phyloP scores from a whole-genome alignment of 2,329 filamentous ascomycete genomes.

The Teratosphaeria epicoccoides region DNA sequence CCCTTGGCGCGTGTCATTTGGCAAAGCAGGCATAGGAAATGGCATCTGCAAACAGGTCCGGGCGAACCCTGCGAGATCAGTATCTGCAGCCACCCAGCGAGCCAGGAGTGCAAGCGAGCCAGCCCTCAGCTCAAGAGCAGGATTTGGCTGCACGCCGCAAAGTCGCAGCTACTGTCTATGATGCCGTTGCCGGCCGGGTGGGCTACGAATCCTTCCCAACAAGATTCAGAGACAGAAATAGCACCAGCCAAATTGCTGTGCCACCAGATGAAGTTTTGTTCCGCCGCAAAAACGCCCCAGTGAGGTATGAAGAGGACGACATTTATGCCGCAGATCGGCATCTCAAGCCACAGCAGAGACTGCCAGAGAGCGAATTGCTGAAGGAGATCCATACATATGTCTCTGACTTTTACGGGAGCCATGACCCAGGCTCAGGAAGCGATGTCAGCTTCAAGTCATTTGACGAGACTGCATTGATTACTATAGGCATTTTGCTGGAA shows the following conservation, averaged over 20 bases:
- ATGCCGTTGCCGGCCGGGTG: slow-evolving; percentile 55
- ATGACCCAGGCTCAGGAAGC: slow-evolving; percentile 8
- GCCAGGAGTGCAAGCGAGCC: neutral
- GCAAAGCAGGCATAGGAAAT: too few relatives aligned
- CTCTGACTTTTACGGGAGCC: slow-evolving; percentile 51
- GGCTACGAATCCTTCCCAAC: slow-evolving; percentile 33
- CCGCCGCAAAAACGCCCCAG: slow-evolving; percentile 51
- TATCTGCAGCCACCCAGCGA: neutral
- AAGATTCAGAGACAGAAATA: slow-evolving; percentile 19
- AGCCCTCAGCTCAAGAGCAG: neutral
- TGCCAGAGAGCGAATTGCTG: slow-evolving; percentile 61
- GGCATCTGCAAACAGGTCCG: neutral
- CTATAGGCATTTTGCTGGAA: slow-evolving; percentile 64
- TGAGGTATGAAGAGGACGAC: slow-evolving; percentile 59
- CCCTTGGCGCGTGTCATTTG: neutral
- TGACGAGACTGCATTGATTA: slow-evolving; percentile 68
- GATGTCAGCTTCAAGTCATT: slow-evolving; percentile 46
- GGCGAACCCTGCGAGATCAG: neutral
- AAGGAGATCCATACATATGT: slow-evolving; percentile 59
- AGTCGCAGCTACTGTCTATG: slow-evolving; percentile 47
- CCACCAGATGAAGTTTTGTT: slow-evolving; percentile 65
- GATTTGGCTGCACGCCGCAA: neutral
- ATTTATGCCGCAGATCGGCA: slow-evolving; percentile 56
- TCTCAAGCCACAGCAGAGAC: slow-evolving; percentile 36
- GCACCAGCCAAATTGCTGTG: slow-evolving; percentile 31